Base-by-base conservation (phyloP, 495 filamentous ascomycete species). In the Neurospora discreta region DNA sequence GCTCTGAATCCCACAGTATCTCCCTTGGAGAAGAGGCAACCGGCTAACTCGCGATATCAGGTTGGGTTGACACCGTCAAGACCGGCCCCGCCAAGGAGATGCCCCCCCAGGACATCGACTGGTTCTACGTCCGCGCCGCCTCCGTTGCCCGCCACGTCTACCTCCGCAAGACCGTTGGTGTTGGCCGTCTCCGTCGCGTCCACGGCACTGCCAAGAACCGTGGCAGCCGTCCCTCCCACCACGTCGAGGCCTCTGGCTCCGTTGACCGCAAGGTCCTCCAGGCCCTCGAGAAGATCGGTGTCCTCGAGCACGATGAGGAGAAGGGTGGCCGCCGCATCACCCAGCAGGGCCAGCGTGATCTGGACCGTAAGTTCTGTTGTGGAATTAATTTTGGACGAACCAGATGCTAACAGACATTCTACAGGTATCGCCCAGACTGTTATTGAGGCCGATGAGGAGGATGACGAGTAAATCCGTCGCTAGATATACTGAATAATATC, bases 21-120 rank as follows among this genome's bases (percentile, higher is more conserved):
- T 73, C 73, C 23, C 15, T 0, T 0, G 36, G 23, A 58, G 77
- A 79, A 75, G 52, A 65, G 52, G 15, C 52, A 33, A 6, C 23
- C 52, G 52, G 52, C 52, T 65, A 33, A 65, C 52, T 33, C 52
- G 26, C 6, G 26, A 65, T 0, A 20, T 18, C 77, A 94, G 92
- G 92, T 85, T 98, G 95, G 95, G 93, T 97, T 83, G 95, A 98
- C 81, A 97, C 95, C 81, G 95, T 98, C 87, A 98, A 98, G 90
- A 97, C 95, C 77, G 94, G 93, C 72, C 87, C 90, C 82, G 90
- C 91, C 82, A 97, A 97, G 85, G 95, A 98, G 87, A 92, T 98
- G 76, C 95, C 95, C 78, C 95, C 95, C 79, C 95, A 97, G 89
- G 92, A 91, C 80, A 91, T 92, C 79, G 94, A 98, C 88, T 97